Evolutionary conservation across 2,329 filamentous ascomycete species (phyloP).

Genomic region (Ophiostoma pallidulum): DNA sequence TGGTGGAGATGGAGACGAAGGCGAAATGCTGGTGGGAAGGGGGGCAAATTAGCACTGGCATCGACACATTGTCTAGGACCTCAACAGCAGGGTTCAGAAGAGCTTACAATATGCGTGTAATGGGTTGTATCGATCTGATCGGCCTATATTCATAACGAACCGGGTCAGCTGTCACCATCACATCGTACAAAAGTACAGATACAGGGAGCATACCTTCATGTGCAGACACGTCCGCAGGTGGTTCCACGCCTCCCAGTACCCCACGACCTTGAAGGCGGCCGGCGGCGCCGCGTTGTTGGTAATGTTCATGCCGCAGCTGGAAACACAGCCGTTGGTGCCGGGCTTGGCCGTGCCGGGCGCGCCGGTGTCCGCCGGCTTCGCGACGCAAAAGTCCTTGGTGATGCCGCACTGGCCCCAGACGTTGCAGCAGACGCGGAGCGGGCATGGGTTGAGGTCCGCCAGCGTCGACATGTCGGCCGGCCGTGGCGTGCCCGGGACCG

Average conservation of each 20-base stretch:
- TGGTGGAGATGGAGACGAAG: slow-evolving; percentile 21
- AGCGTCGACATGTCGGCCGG: too few species aligned
- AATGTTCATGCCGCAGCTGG: slow-evolving; percentile 30
- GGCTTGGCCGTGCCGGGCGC: slow-evolving; percentile 1
- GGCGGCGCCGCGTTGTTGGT: slow-evolving; percentile 13
- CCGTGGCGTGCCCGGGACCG: too few species aligned
- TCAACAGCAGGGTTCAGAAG: too few species aligned
- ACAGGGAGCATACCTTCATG: too few species aligned
- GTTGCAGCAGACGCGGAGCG: slow-evolving; percentile 24
- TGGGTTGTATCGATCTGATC: too few species aligned
- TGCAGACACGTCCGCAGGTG: slow-evolving; percentile 23
- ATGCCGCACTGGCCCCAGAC: slow-evolving; percentile 37
- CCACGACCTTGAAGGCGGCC: slow-evolving; percentile 16
- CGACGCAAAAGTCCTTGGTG: slow-evolving; percentile 33
- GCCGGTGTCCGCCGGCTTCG: background rate
- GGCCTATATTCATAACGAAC: too few species aligned
- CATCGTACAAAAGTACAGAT: too few species aligned
- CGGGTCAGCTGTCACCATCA: too few species aligned
- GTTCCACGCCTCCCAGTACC: slow-evolving; percentile 29
- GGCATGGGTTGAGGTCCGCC: slow-evolving; percentile 22
- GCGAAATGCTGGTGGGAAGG: slow-evolving; percentile 25
- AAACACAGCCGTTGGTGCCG: slow-evolving; percentile 13
- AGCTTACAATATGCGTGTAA: too few species aligned
- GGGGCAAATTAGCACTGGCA: too few species aligned
- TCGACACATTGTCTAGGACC: too few species aligned